phyloP scores from a whole-genome alignment of 202 grass and related monocot species.

The Dendrocalamus latiflorus region DNA sequence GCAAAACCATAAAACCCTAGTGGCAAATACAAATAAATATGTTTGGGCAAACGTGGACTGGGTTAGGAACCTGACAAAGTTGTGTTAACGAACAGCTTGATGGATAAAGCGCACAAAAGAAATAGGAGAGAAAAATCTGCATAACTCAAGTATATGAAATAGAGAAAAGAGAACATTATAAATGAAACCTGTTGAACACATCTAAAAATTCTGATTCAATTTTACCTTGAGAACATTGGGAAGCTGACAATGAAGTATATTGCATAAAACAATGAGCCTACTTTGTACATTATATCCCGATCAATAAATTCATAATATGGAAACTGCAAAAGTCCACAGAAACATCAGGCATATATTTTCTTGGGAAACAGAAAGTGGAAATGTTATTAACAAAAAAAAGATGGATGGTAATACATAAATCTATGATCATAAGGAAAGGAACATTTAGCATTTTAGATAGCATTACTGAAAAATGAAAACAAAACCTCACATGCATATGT shows the following conservation, averaged over 20 bases:
- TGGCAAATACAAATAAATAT: neutral
- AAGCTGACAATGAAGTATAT: conserved; percentile 97
- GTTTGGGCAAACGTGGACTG: neutral
- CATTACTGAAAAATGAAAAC: neutral
- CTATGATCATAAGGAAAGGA: neutral
- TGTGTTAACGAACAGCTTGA: neutral
- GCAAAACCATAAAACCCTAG: no score
- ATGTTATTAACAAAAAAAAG: neutral
- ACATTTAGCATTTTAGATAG: neutral
- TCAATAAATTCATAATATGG: conserved; percentile 92
- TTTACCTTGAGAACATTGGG: conserved; percentile 97
- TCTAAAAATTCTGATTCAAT: neutral
- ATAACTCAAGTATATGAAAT: neutral
- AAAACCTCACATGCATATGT: neutral
- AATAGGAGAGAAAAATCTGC: neutral
- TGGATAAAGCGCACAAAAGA: neutral
- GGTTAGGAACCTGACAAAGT: neutral
- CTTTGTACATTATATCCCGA: conserved; percentile 83
- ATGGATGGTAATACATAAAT: neutral
- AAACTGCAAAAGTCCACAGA: conserved; percentile 61
- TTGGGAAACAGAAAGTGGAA: neutral
- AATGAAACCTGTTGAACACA: neutral
- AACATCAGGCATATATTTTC: conserved; percentile 9
- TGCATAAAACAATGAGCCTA: conserved; percentile 94
- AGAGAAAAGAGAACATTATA: neutral